These are phyloP conservation scores for Metschnikowia cubensis DNA, from an alignment of 805 yeast genomes.

Conservation along the genomic window DNA sequence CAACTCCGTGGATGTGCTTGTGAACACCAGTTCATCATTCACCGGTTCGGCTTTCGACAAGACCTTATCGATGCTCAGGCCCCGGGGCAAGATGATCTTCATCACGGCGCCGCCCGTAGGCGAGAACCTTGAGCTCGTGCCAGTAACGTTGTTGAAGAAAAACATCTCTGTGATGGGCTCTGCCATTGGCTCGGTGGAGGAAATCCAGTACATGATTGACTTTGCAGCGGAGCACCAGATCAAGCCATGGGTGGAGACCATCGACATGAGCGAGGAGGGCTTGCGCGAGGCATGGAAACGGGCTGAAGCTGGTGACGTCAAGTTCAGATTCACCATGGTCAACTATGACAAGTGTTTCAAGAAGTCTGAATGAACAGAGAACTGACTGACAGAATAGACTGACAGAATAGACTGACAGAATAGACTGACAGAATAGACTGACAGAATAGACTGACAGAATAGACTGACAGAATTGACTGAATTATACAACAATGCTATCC, in stretches of 20 bases:
- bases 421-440: too few relatives aligned
- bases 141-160: conserved; percentile 10
- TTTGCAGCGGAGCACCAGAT: conserved; percentile 18
- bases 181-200: conserved; percentile 14
- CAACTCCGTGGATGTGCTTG: conserved; percentile 14
- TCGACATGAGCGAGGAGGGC: conserved; percentile 16
- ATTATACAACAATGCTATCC: too few relatives aligned
- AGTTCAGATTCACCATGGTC: conserved; percentile 17
- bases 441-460: too few relatives aligned
- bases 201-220: conserved; percentile 17
- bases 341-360: conserved; percentile 18
- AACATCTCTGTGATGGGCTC: conserved; percentile 16
- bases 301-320: conserved; percentile 15
- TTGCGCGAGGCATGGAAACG: conserved; percentile 16
- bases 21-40: conserved; percentile 17
- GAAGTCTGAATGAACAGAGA: neutral
- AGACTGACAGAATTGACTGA: too few relatives aligned
- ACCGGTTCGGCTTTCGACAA: conserved; percentile 17
- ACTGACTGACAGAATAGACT: neutral
- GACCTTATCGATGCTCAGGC: conserved; percentile 13
- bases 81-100: conserved; percentile 16
- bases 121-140: conserved; percentile 11
- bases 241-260: conserved; percentile 18
- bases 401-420: too few relatives aligned
- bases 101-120: conserved; percentile 15